These are phyloP conservation scores for Aspergillus brunneoviolaceus DNA, from an alignment of 2,329 filamentous ascomycete genomes.

Conservation along the genomic window DNA sequence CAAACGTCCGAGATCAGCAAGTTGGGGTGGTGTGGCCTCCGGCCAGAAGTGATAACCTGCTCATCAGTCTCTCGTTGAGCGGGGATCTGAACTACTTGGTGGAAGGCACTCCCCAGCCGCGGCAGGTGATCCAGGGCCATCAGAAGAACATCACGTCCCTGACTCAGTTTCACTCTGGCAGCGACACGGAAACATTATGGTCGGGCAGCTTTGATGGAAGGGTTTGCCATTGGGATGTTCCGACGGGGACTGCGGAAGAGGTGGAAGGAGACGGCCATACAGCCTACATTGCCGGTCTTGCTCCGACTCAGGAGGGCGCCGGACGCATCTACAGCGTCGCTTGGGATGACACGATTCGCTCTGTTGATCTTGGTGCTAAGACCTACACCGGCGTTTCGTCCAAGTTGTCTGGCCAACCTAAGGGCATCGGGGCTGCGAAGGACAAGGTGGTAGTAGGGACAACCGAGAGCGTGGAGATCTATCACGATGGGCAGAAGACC, in stretches of 20 bases:
- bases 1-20: constrained; percentile 80
- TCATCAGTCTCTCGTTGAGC: constrained; percentile 84
- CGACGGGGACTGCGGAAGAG: constrained; percentile 64
- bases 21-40: constrained; percentile 90
- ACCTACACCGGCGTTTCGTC: constrained; percentile 70
- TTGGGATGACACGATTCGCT: constrained; percentile 90
- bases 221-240: constrained; percentile 78
- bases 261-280: constrained; percentile 80
- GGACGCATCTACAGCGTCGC: constrained; percentile 77
- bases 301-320: constrained; percentile 51
- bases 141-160: constrained; percentile 87
- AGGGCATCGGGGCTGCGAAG: constrained; percentile 62
- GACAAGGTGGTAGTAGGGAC: constrained; percentile 60
- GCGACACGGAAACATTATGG: constrained; percentile 63
- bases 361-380: constrained; percentile 70
- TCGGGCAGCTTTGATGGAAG: constrained; percentile 92
- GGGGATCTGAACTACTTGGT: constrained; percentile 89
- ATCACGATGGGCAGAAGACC: constrained; percentile 58
- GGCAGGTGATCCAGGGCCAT: constrained; percentile 77
- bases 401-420: constrained; percentile 77
- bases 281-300: constrained; percentile 79
- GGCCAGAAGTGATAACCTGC: constrained; percentile 76
- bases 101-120: constrained; percentile 67
- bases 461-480: constrained; percentile 58
- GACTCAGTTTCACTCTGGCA: constrained; percentile 52